Evolutionary conservation across 2,329 filamentous ascomycete genomes (phyloP), one percentile per base, ranked within the genome.

Genomic region (Lachnum nothofagi): DNA sequence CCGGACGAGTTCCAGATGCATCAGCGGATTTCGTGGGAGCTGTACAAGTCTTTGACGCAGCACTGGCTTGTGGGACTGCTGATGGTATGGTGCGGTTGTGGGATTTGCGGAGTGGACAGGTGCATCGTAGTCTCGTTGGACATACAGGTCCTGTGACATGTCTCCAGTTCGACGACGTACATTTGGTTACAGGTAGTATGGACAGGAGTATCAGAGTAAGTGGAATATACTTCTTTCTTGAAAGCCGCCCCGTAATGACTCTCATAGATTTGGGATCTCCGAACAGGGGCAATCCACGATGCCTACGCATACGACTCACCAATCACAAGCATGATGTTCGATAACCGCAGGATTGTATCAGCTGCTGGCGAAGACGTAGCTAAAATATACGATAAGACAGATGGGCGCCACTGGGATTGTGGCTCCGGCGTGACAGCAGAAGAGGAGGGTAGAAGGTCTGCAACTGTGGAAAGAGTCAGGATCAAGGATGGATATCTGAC

Each of bases 351-450:
- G 43, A 98, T 98, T 58, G 90, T 93, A 27, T 82, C 86, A 44
- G 91, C 93, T 2, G 90, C 90, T 0, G 88, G 91, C 35, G 93
- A 97, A 68, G 84, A 90, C 62, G 89, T 97, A 20, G 91, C 93
- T 60, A 98, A 98, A 72, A 86, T 98, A 51, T 98, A 97, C 71
- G 93, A 98, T 72, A 97, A 97, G 76, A 85, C 89, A 3, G 93
- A 98, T 65, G 90, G 90, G 34, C 77, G 88, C 53, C 93, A 97
- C 68, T 98, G 93, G 93, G 89, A 95, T 67, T 96, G 91, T 68
- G 93, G 93, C 45, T 84, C 89, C 2, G 91, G 91, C 29, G 81
- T 86, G 41, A 77, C 76, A 3, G 83, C 83, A 51, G 80, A 82
- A 17, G 82, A 86, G 44, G 78, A 82, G 48, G 80, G 78, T 10